Percentiles rank a stretch among this genome's conserved stretches.
These are phyloP conservation scores for Ceriops zippeliana DNA, from an alignment of 345 rosid species.

Conservation along the genomic window DNA sequence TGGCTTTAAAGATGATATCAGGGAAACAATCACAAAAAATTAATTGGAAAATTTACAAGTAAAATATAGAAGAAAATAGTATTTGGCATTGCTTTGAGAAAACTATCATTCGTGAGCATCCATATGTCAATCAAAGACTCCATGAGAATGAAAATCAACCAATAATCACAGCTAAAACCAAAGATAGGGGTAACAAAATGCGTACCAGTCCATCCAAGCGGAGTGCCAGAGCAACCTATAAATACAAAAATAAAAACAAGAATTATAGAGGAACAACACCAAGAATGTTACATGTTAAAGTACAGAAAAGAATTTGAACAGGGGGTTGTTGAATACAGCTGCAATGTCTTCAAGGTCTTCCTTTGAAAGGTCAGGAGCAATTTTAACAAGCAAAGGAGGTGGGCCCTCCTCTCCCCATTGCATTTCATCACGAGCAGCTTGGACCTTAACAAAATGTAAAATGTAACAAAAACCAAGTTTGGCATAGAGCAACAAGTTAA, in stretches of 20 bases:
- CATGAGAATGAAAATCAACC: background rate
- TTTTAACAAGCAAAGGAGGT: slow-evolving; percentile 93
- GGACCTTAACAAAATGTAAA: slow-evolving; percentile 48
- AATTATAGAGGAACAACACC: slow-evolving; percentile 17
- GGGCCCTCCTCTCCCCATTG: slow-evolving; percentile 99
- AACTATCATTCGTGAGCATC: background rate
- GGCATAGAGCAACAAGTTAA: background rate
- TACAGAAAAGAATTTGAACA: slow-evolving; percentile 5
- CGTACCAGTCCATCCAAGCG: slow-evolving; percentile 95
- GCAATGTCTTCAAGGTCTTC: slow-evolving; percentile 99
- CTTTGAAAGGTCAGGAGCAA: slow-evolving; percentile 90
- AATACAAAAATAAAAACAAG: slow-evolving; percentile 7
- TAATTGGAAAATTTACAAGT: background rate
- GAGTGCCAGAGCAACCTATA: slow-evolving; percentile 92
- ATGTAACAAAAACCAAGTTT: background rate
- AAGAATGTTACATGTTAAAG: slow-evolving; percentile 20
- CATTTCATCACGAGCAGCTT: slow-evolving; percentile 99
- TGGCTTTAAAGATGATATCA: background rate
- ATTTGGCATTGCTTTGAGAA: background rate
- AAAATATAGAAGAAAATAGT: background rate
- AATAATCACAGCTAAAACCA: background rate
- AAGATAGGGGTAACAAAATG: slow-evolving; percentile 16
- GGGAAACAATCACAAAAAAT: background rate
- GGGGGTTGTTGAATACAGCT: slow-evolving; percentile 46
- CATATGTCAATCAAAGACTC: background rate